Evolutionary conservation across 2,329 filamentous ascomycete species (phyloP), one percentile per base, ranked within the genome.

Genomic region (Aspergillus jensenii): DNA sequence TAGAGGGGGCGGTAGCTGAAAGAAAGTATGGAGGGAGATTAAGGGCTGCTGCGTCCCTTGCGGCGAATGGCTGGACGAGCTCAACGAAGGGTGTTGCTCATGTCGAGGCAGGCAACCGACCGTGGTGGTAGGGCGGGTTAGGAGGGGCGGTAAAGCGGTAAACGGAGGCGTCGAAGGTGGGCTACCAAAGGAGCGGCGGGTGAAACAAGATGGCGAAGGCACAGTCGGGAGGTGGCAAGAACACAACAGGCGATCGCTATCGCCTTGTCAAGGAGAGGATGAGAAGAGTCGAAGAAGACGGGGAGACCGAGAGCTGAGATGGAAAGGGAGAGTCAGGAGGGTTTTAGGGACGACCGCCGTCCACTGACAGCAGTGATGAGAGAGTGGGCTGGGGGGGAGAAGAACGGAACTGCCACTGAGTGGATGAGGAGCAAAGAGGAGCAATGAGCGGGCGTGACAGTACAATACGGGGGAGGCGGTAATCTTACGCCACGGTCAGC

Each of bases 51-150:
- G 58, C 58, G 56, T 59, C 59, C 59, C 58, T 55, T 61, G 62
- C 62, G 56, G 59, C 56, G 45, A 49, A 59, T 56, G 56, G 61
- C 64, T 63, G 61, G 56, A 64, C 56, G 58, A 59, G 60, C 59
- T 66, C 49, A 66, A 59, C 52, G 37, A 62, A 58, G 58, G 62
- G 56, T 37, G 56, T 54, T 62, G 64, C 51, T 63, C 64, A 66
- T 66, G 61, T 63, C 64, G 63, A 60, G 58, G 47, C 55, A 56
- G 56, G 53, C 48, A 63, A 50, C 51, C 31, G 48, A 55, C 35
- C 25, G 56, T 39, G 39, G 27, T 31, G 27, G 39, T 47, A 41
- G 40, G 46, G 44, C 31, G 49, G 33, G 37, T 14, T 37, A 40
- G 47, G 56, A 45, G 56, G 46, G 56, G 58, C 54, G 56, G 59